A percentile compares a stretch with the other conserved stretches of the same genome.
Conservation (phyloP, 2,329 filamentous ascomycete species). For the Teratosphaeria destructans region DNA sequence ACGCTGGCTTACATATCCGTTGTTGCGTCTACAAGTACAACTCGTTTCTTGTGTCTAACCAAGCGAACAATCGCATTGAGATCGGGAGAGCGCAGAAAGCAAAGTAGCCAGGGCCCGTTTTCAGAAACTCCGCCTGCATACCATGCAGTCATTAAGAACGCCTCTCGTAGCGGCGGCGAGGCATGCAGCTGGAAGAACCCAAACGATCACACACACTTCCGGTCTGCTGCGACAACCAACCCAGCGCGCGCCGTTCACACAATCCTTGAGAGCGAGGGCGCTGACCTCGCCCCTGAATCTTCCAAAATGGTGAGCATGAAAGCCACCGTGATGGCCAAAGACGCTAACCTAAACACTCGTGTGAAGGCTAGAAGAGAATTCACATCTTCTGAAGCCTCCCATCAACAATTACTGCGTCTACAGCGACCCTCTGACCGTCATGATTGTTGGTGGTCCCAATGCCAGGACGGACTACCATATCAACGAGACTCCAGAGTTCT, state of each 20-base stretch:
- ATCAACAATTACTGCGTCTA: slow-evolving; percentile 98
- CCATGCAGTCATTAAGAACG: slow-evolving; percentile 3
- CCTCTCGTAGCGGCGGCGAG: slow-evolving; percentile 2
- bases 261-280: neutral
- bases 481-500: slow-evolving; percentile 93
- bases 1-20: neutral
- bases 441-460: slow-evolving; percentile 95
- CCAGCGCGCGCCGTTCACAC: slow-evolving; percentile 5
- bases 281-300: slow-evolving; percentile 31
- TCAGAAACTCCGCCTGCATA: neutral
- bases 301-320: slow-evolving; percentile 31
- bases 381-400: slow-evolving; percentile 82
- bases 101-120: neutral
- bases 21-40: no score
- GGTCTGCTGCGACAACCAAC: neutral
- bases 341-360: neutral
- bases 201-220: neutral
- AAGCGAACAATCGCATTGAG: neutral
- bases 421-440: slow-evolving; percentile 70
- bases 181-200: slow-evolving; percentile 1
- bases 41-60: neutral
- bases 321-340: neutral
- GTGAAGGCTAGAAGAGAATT: slow-evolving; percentile 76
- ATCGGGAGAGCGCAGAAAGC: neutral
- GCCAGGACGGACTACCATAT: slow-evolving; percentile 97